Base-by-base conservation (phyloP, 768 basidiomycete genomes). In the Collybia nuda region DNA sequence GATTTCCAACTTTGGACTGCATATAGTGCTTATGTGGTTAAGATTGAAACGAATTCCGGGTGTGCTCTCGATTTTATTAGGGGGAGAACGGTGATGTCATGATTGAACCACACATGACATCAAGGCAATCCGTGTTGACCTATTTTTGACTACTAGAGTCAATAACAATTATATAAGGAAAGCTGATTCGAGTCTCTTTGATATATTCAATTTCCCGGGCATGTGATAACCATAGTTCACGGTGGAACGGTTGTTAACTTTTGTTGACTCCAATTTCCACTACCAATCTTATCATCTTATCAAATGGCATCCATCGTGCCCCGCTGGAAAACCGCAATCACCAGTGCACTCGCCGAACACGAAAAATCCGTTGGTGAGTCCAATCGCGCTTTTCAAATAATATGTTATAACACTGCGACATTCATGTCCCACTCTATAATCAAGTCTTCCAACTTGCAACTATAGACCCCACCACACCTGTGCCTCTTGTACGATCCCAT, bases 381-480 rank as follows among this genome's bases (percentile, higher is more conserved):
- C 18, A 18, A 7, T 26, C 24, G 24, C 24, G 24, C 24, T 26
- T 3, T 26, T 42, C 24, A 22, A 17, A 6, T 38, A n/a, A n/a
- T n/a, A n/a, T 36, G 22, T 36, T 38, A 18, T 28, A 22, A 28
- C 21, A 11, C 18, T 40, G 24, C 50, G 40, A 36, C 42, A 19
- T 11, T 32, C 7, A 32, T 32, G 12, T 11, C 14, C 9, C n/a
- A n/a, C 9, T 3, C 23, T 12, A n/a, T 39, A 6, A 2, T 18
- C 17, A 55, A 88, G 88, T 81, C 22, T 71, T 76, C 51, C 86
- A 88, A 59, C 64, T 89, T 35, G 80, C 85, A 0, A 81, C 83
- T 0, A 64, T 82, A 38, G 81, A 81, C 56, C 59, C 70, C 5
- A 62, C 64, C 15, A 51, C 65, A 0, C 55, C 61, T 40, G 62